Percentiles rank a stretch among this genome's conserved stretches.
Conservation (phyloP, 148 eudicot genomes). For the Arctostaphylos glauca region DNA sequence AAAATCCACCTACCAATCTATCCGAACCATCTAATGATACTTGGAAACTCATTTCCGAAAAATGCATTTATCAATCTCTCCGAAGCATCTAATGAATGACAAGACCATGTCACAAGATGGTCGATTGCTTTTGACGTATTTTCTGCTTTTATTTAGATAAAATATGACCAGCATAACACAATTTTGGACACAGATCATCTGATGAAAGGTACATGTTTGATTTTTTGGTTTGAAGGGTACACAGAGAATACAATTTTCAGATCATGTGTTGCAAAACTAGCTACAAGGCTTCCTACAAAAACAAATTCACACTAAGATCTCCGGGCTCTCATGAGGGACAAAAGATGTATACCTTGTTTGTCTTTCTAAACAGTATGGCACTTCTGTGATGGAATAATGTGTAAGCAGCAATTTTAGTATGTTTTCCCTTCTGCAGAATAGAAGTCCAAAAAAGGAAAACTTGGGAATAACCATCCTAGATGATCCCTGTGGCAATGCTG, state of each 20-base stretch:
- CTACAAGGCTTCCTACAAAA: constrained; percentile 6
- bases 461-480: constrained; percentile 27
- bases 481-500: constrained; percentile 72
- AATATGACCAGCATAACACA: background rate
- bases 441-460: background rate
- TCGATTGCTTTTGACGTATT: background rate
- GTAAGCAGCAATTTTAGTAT: background rate
- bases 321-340: constrained; percentile 9
- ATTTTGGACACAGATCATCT: constrained; percentile 1
- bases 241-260: constrained; percentile 7
- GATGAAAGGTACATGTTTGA: constrained; percentile 8
- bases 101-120: background rate
- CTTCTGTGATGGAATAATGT: background rate
- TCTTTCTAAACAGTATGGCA: background rate
- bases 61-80: too few species aligned
- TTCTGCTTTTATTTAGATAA: background rate
- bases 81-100: background rate
- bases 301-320: constrained; percentile 12
- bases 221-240: constrained; percentile 10
- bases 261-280: constrained; percentile 9
- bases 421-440: background rate
- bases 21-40: too few species aligned
- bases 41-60: too few species aligned
- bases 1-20: too few species aligned
- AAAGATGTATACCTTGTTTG: background rate